Conservation (phyloP, 352 stramenopile species). For the Saprolegnia parasitica region DNA sequence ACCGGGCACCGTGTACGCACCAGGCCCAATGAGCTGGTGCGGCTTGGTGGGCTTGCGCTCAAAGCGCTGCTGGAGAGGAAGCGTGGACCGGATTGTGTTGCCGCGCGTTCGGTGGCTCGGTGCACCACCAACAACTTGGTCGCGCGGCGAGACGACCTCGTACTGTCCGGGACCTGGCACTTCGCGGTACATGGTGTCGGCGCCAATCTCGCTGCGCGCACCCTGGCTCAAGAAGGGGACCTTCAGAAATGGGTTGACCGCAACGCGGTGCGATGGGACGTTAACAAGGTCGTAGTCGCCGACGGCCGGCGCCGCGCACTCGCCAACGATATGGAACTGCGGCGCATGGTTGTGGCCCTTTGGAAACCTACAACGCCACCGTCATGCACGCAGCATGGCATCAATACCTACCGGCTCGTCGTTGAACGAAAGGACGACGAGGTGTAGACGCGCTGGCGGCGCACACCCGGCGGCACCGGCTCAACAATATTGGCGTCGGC, state of each 20-base stretch:
- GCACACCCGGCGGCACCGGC: not conserved
- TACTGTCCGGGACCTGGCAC: conserved; percentile 52
- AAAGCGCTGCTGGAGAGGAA: conserved; percentile 52
- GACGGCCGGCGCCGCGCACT: conserved; percentile 20
- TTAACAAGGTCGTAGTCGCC: conserved; percentile 28
- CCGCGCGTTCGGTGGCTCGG: conserved; percentile 33
- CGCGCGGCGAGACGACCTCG: conserved; percentile 10
- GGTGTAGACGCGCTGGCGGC: conserved; percentile 24
- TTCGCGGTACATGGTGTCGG: conserved; percentile 27
- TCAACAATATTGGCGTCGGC: conserved; percentile 34
- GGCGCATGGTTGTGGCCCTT: conserved; percentile 27
- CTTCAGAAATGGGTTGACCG: conserved; percentile 24
- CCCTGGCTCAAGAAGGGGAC: conserved; percentile 23
- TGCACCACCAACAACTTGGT: not conserved
- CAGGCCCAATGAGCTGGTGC: conserved; percentile 39
- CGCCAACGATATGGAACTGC: conserved; percentile 28
- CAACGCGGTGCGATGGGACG: conserved; percentile 15
- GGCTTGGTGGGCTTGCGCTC: conserved; percentile 49
- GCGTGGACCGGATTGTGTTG: conserved; percentile 39
- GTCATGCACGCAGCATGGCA: not conserved
- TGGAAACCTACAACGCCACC: conserved; percentile 3
- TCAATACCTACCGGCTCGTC: not conserved
- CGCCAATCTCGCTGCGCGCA: conserved; percentile 14
- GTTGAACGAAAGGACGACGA: conserved; percentile 26
- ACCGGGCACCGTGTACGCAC: conserved; percentile 47